phyloP scores from a whole-genome alignment of 2,329 filamentous ascomycete species.

The Myriosclerotinia scirpicola region DNA sequence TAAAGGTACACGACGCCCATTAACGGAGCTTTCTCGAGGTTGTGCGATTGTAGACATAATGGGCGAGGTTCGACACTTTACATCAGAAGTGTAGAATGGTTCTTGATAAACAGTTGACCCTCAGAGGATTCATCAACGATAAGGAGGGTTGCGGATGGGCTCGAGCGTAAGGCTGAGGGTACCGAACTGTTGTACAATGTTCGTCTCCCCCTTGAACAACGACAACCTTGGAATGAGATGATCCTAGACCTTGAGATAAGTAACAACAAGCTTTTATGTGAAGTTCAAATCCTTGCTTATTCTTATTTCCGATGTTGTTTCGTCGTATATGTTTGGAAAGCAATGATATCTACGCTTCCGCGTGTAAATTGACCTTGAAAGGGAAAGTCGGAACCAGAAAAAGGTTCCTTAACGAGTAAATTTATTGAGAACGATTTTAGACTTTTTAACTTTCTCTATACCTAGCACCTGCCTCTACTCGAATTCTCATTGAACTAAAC shows the following conservation, averaged over 20 bases:
- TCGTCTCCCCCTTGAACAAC: not conserved
- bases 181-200: not conserved
- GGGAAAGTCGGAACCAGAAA: not conserved
- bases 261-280: not conserved
- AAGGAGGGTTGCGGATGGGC: not conserved
- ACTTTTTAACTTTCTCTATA: too few relatives aligned
- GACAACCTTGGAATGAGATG: not conserved
- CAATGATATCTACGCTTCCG: too few relatives aligned
- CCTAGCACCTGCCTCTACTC: too few relatives aligned
- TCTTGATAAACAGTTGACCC: not conserved
- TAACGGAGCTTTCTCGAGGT: conserved; percentile 58
- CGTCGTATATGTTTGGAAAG: not conserved
- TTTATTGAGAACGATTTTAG: not conserved
- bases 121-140: not conserved
- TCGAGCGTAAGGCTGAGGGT: conserved; percentile 16
- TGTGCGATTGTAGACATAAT: conserved; percentile 65
- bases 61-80: not conserved
- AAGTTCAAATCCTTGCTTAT: not conserved
- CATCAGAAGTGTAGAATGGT: not conserved
- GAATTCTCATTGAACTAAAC: too few relatives aligned
- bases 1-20: conserved; percentile 57
- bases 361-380: not conserved
- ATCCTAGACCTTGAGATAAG: not conserved
- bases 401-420: too few relatives aligned
- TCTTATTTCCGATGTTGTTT: not conserved